Evolutionary conservation across 495 filamentous ascomycete genomes (phyloP).

Genomic region (Talaromyces wortmannii): DNA sequence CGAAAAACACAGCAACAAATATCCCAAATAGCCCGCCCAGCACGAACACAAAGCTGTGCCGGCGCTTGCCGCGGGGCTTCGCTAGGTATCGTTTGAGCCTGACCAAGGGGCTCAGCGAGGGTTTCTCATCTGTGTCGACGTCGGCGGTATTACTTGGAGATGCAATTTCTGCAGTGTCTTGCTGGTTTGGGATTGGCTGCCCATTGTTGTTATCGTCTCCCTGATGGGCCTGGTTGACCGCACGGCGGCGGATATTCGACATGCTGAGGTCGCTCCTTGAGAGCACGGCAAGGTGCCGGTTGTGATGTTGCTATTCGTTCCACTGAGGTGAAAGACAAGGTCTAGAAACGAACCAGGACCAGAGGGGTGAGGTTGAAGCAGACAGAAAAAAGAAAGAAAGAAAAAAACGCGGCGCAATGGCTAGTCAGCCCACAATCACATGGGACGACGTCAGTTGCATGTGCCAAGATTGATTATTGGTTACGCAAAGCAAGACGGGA

Average conservation of each 20-base stretch:
- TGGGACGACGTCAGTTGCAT: no score
- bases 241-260: constrained; percentile 29
- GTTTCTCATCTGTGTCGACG: constrained; percentile 14
- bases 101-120: constrained; percentile 23
- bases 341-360: no score
- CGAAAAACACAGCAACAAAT: constrained; percentile 75
- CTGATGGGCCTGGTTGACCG: constrained; percentile 19
- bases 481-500: no score
- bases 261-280: background rate
- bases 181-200: background rate
- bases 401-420: no score
- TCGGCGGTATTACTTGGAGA: background rate
- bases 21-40: constrained; percentile 82
- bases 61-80: constrained; percentile 55
- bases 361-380: no score
- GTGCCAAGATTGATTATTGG: no score
- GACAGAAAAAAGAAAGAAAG: no score
- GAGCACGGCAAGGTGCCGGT: background rate
- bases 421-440: no score
- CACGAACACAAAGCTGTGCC: constrained; percentile 71
- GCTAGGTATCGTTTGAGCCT: constrained; percentile 21
- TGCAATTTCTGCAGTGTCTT: constrained; percentile 1
- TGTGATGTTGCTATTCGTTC: no score
- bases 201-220: background rate
- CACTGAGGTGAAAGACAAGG: no score